phyloP scores from a whole-genome alignment of 202 grass and related monocot genomes.

The Zizania palustris region DNA sequence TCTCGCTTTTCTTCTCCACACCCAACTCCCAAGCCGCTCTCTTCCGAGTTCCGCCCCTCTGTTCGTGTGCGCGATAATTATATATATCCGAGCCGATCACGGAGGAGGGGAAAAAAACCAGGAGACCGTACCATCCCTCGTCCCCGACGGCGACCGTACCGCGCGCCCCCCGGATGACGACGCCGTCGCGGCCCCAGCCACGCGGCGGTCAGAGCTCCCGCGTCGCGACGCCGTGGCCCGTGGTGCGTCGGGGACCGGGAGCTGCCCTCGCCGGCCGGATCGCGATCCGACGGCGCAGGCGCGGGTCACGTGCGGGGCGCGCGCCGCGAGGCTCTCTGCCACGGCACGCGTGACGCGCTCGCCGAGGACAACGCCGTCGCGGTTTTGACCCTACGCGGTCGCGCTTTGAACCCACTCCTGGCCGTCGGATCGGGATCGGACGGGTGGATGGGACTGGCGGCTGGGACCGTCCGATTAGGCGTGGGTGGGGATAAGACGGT shows the following conservation, averaged over 20 bases:
- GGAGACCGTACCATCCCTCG: not conserved
- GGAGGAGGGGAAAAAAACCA: not conserved
- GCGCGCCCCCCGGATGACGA: conserved; percentile 13
- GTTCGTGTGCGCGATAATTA: conserved; percentile 46
- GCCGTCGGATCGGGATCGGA: conserved; percentile 35
- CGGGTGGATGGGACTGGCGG: not conserved
- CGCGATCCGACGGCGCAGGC: no score
- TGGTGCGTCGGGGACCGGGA: no score
- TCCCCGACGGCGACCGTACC: not conserved
- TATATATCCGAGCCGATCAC: not conserved
- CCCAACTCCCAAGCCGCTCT: conserved; percentile 23
- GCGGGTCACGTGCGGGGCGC: no score
- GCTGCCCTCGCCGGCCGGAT: no score
- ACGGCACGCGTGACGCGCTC: conserved; percentile 20
- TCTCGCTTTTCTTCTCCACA: conserved; percentile 8
- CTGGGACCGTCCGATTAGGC: conserved; percentile 23
- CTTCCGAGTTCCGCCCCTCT: not conserved
- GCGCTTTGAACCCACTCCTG: not conserved
- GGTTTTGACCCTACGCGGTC: conserved; percentile 51
- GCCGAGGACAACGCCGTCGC: conserved; percentile 31
- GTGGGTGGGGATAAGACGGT: conserved; percentile 30
- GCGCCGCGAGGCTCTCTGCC: no score
- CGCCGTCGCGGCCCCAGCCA: conserved; percentile 40
- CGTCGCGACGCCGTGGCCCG: not conserved
- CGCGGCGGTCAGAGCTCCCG: conserved; percentile 39